Evolutionary conservation across 345 rosid genomes (phyloP).

Genomic region (Brassica juncea): DNA sequence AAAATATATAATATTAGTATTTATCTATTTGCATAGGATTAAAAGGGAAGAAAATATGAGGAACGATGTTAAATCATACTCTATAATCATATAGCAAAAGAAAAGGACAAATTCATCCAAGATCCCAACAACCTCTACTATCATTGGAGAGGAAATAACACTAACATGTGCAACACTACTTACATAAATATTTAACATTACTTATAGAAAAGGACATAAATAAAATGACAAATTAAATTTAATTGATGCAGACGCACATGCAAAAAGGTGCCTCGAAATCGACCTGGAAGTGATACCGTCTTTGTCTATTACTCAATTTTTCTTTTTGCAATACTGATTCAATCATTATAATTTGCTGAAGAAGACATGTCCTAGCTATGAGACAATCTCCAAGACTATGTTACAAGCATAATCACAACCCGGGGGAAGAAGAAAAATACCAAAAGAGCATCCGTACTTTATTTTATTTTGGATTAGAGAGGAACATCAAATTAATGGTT

Average conservation of each 20-base stretch:
- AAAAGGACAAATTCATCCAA: neutral
- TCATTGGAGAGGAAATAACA: conserved; percentile 20
- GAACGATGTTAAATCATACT: neutral
- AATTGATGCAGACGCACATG: conserved; percentile 26
- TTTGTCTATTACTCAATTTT: conserved; percentile 29
- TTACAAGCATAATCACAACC: conserved; percentile 22
- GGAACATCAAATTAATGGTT: neutral
- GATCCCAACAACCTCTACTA: conserved; percentile 26
- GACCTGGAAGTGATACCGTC: conserved; percentile 27
- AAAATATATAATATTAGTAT: neutral
- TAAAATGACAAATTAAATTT: conserved; percentile 14
- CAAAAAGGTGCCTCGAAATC: conserved; percentile 37
- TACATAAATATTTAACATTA: neutral
- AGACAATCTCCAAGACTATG: conserved; percentile 11
- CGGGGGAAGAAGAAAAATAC: conserved; percentile 14
- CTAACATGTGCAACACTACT: conserved; percentile 29
- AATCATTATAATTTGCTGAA: conserved; percentile 17
- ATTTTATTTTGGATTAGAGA: conserved; percentile 7
- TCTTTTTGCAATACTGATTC: conserved; percentile 8
- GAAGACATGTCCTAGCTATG: conserved; percentile 20
- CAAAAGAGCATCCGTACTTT: neutral
- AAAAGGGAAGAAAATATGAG: neutral
- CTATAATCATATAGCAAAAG: conserved; percentile 2
- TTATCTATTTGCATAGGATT: conserved; percentile 11
- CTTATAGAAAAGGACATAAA: conserved; percentile 7